Evolutionary conservation across 805 yeast genomes (phyloP), one percentile per base, ranked within the genome.

Genomic region (Candida ponderosae): DNA sequence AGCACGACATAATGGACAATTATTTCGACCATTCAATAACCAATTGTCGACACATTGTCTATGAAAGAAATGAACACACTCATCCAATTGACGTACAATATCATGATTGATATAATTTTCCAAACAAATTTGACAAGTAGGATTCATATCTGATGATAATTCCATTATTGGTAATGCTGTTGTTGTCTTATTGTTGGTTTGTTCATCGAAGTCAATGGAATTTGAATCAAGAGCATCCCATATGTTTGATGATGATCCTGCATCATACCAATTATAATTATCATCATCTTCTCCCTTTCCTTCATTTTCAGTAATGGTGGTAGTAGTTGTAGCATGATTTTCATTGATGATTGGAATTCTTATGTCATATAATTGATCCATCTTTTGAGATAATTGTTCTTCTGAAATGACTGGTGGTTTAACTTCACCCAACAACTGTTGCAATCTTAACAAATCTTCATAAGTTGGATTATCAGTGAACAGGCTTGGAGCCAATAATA

Each of bases 1-100:
- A 5, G 65, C 56, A 32, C 82, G 59, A 45, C 82, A 76, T 33
- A 76, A 55, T 7, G 82, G 82, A 51, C 82, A 76, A 16, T 70
- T 66, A 44, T 76, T 76, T 43, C 70, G 66, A 28, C 77, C 72
- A 10, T 62, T 65, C 19, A 63, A 42, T 10, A 76, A 56, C 81
- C 82, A 76, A 39, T 67, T 67, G 46, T 77, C 84, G 36, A 78
- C 67, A 47, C 84, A 77, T 2, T 59, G 66, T 34, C 57, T 56
- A 51, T 78, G 84, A 56, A 74, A 77, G 23, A 58, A 44, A 48
- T 77, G 84, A 4, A 57, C 51, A 48, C 84, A 77, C 10, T 46
- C 37, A 15, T 50, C 39, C 29, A 78, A 56, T 38, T 55, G 52
- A 31, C 83, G 63, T 27, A 76, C 65, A 16, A 54, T 46, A 20